Evolutionary conservation across 1,284 basidiomycete species (phyloP), one percentile per base, ranked within the genome.

Genomic region (Trichosporon asahii): DNA sequence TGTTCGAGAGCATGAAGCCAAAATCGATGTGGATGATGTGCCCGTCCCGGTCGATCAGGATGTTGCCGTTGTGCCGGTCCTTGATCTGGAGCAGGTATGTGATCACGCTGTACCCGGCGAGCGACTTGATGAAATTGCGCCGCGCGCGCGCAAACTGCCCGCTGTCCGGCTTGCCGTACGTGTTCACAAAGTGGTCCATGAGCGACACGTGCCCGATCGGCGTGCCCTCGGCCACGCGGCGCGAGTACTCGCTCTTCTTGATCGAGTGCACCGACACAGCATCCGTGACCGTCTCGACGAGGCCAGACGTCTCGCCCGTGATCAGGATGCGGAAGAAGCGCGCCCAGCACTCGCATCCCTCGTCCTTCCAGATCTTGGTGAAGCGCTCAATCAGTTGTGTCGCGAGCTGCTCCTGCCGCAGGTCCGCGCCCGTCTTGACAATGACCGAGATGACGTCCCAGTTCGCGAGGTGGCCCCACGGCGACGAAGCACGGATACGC

Each of bases 31-130:
- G 80, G 64, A 83, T 82, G 53, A 82, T 85, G 77, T 97, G 95
- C 0, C 97, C 97, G 64, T 97, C 93, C 66, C 93, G 89, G 82
- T 99, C 97, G 46, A 99, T 86, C 3, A 99, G 88, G 71, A 99
- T 99, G 81, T 99, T 99, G 63, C 97, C 97, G 78, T 99, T 99
- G 81, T 99, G 97, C 27, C 97, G 89, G 84, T 99, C 96, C 84
- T 99, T 99, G 84, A 99, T 93, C 85, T 99, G 97, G 2, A 99
- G 88, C 25, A 99, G 89, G 82, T 94, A 98, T 12, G 94, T 95
- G 61, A 98, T 90, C 72, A 99, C 87, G 1, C 94, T 97, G 83
- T 98, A 99, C 12, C 93, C 93, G 71, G 96, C 97, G 18, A 99
- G 86, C 1, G 94, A 97, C 81, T 94, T 93, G 66, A 94, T 93